Evolutionary conservation across 345 rosid genomes (phyloP), one percentile per base, ranked within the genome.

Genomic region (Eutrema japonicum): DNA sequence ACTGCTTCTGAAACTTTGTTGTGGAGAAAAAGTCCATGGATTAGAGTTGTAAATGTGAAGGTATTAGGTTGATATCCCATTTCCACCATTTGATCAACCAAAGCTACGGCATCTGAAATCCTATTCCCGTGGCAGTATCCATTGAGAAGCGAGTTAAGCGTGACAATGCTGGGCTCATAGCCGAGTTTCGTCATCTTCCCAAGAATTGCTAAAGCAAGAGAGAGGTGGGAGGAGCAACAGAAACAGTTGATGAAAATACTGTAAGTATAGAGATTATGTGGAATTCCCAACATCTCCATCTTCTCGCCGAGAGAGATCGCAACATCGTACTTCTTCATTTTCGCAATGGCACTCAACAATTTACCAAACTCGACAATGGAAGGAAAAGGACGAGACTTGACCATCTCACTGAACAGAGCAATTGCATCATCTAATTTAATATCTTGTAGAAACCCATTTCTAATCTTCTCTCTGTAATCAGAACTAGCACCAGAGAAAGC

Each of bases 11-110:
- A 22, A 2, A 1, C 26, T 22, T 22, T 22, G 45, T 69, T 33
- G 55, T 33, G 0, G 13, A 32, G 64, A 56, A 69, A 69, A 13
- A 56, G 46, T 3, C 73, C 64, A 43, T 56, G 53, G 10, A 69
- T 8, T 0, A 69, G 3, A 56, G 73, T 69, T 0, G 0, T 69
- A 0, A 56, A 69, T 8, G 73, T 56, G 0, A 45, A 2, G 0
- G 14, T 22, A 1, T 69, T 0, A 4, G 46, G 64, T 8, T 56
- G 2, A 3, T 8, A 18, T 10, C 64, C 73, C 26, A 45, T 32
- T 32, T 7, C 22, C 0, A 68, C 64, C 36, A 68, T 56, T 2
- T 18, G 55, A 4, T 56, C 64, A 43, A 56, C 22, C 35, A 68
- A 0, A 45, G 64, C 0, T 1, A 68, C 53, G 0, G 53, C 54